Evolutionary conservation across 176 grass and related monocot species (phyloP), one percentile per base, ranked within the genome.

Genomic region (Oryza coarctata): DNA sequence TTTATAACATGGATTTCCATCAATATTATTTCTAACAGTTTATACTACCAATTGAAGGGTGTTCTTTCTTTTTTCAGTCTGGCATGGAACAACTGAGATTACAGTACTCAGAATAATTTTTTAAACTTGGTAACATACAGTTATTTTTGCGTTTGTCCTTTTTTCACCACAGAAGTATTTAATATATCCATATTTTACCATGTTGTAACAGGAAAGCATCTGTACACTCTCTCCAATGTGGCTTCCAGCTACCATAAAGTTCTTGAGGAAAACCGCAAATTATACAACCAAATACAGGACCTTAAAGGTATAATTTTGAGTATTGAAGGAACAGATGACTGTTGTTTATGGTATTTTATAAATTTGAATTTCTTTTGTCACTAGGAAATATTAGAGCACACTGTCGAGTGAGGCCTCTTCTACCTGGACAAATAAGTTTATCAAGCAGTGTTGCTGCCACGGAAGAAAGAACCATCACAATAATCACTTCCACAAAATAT

Each of bases 211-310:
- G 95, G 92, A 18, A 93, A 82, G 14, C 86, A 98, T 86, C 73
- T 94, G 70, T 83, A 85, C 34, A 81, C 73, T 34, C 33, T 98
- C 63, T 86, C 86, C 71, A 69, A 89, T 86, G 82, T 88, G 63
- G 88, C 92, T 88, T 93, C 84, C 52, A 76, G 86, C 50, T 94
- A 98, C 85, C 86, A 88, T 57, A 98, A 93, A 88, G 88, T 98
- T 85, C 82, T 98, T 6, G 95, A 95, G 79, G 95, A 98, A 86
- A 98, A 98, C 65, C 91, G 95, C 64, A 98, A 93, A 33, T 75
- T 98, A 29, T 98, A 98, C 75, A 98, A 95, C 82, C 77, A 88
- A 82, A 81, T 98, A 65, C 95, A 98, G 63, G 95, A 98, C 84
- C 95, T 98, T 82, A 95, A 93, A 98, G 95, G 95, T 98, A 89